These are phyloP conservation scores for Leccinum variicolor DNA, from an alignment of 768 basidiomycete genomes.

Conservation along the genomic window DNA sequence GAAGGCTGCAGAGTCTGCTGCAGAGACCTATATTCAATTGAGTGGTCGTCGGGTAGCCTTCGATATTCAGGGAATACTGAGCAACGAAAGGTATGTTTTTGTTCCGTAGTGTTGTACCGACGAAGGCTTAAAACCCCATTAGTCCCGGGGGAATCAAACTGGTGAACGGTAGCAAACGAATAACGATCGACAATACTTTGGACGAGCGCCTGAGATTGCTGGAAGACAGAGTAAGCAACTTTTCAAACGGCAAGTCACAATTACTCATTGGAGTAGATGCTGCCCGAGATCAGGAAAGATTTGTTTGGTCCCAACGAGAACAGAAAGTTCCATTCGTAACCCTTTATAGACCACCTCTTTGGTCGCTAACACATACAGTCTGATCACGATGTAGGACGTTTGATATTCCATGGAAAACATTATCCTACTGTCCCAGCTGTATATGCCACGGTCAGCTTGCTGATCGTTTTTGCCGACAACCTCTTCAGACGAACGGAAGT, in stretches of 20 bases:
- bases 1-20: constrained; percentile 64
- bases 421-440: background rate
- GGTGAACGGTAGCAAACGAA: constrained; percentile 65
- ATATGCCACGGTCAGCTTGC: no score
- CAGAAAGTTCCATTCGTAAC: constrained; percentile 82
- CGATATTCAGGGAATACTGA: constrained; percentile 54
- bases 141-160: constrained; percentile 88
- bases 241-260: background rate
- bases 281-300: constrained; percentile 88
- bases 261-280: constrained; percentile 61
- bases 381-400: background rate
- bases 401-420: background rate
- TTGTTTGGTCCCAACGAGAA: constrained; percentile 90
- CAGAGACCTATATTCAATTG: constrained; percentile 66
- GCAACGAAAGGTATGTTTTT: constrained; percentile 60
- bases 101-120: background rate
- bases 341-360: background rate
- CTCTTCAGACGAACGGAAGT: no score
- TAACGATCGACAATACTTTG: constrained; percentile 91
- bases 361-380: background rate
- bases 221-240: constrained; percentile 73
- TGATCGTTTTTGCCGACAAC: no score
- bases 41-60: constrained; percentile 65
- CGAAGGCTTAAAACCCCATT: background rate
- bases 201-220: constrained; percentile 87